These are phyloP conservation scores for Solanum hybrid DNA, from an alignment of 305 asterid genomes.

Conservation along the genomic window DNA sequence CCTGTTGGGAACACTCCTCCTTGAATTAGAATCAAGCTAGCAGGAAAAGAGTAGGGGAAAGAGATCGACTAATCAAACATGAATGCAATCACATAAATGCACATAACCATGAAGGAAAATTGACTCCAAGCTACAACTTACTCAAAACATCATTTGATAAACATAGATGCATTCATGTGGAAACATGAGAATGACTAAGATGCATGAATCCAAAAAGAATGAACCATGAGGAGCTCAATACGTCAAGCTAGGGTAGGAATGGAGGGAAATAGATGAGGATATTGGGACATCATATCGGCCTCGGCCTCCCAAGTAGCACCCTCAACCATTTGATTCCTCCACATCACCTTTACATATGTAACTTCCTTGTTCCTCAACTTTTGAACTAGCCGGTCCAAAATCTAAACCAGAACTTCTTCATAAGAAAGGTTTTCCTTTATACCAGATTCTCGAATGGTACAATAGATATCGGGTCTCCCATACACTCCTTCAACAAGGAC, in stretches of 20 bases:
- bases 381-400: not conserved
- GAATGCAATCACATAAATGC: not conserved
- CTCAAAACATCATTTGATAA: not conserved
- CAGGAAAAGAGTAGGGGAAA: not conserved
- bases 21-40: too few relatives aligned
- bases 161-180: not conserved
- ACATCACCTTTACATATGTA: not conserved
- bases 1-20: not conserved
- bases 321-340: not conserved
- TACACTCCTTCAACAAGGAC: not conserved
- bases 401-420: not conserved
- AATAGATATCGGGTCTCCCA: not conserved
- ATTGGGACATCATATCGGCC: not conserved
- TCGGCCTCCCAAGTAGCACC: not conserved
- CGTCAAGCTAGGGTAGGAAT: not conserved
- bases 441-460: not conserved
- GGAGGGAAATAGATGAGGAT: not conserved
- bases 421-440: not conserved
- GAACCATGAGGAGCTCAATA: not conserved
- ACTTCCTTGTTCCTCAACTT: not conserved
- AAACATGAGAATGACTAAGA: not conserved
- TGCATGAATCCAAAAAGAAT: not conserved
- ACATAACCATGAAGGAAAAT: not conserved
- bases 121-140: not conserved
- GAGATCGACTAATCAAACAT: not conserved